Evolutionary conservation across 1,139 yeast genomes (phyloP).

Genomic region (Blastobotrys petasosporus): DNA sequence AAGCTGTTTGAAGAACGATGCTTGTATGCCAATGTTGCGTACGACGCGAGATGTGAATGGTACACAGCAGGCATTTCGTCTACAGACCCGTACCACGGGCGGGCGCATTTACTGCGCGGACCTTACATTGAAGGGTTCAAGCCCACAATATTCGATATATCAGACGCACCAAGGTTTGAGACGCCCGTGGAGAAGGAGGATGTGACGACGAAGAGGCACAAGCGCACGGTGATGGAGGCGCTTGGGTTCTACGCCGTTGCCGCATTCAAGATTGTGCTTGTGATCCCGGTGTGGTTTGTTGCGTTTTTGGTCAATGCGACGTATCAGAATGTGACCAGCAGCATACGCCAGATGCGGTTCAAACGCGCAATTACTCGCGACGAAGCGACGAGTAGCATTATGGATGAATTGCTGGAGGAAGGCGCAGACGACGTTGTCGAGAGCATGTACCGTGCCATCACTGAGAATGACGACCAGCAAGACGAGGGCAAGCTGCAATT

Average conservation of each 20-base stretch:
- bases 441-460: slow-evolving; percentile 28
- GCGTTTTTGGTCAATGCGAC: slow-evolving; percentile 32
- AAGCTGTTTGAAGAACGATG: slow-evolving; percentile 45
- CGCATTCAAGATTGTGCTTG: slow-evolving; percentile 21
- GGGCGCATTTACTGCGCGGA: slow-evolving; percentile 36
- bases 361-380: slow-evolving; percentile 13
- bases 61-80: slow-evolving; percentile 69
- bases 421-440: slow-evolving; percentile 51
- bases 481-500: slow-evolving; percentile 14
- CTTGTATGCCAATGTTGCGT: slow-evolving; percentile 67
- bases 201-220: background rate
- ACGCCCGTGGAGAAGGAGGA: background rate
- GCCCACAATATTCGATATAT: slow-evolving; percentile 47
- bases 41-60: slow-evolving; percentile 76
- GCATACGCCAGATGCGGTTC: slow-evolving; percentile 21
- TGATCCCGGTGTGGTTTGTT: slow-evolving; percentile 33
- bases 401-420: slow-evolving; percentile 37
- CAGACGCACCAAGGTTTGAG: slow-evolving; percentile 1
- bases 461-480: slow-evolving; percentile 7
- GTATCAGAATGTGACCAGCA: slow-evolving; percentile 27
- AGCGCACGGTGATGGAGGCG: slow-evolving; percentile 6
- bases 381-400: slow-evolving; percentile 14
- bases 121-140: slow-evolving; percentile 46
- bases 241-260: slow-evolving; percentile 15
- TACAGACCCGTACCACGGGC: slow-evolving; percentile 51